Evolutionary conservation across 768 basidiomycete species (phyloP).

Genomic region (Trametes coccinea): DNA sequence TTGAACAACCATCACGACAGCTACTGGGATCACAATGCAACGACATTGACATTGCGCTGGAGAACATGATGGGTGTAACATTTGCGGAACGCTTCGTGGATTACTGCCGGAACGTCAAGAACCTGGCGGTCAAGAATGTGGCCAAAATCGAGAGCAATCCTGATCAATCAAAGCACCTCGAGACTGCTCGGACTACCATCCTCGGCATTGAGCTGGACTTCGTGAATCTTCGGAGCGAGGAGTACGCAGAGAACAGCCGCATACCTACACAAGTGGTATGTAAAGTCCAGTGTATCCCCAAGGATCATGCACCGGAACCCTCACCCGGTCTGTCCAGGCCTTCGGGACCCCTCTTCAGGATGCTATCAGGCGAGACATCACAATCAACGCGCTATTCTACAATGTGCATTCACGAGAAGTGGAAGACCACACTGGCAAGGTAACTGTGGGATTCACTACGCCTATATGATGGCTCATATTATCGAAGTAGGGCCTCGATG

Average conservation of each 20-base stretch:
- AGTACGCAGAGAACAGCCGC: constrained; percentile 82
- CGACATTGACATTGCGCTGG: constrained; percentile 92
- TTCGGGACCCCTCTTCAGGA: constrained; percentile 94
- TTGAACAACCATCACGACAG: constrained; percentile 38
- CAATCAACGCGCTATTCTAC: constrained; percentile 96
- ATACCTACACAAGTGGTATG: constrained; percentile 88
- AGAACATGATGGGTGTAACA: constrained; percentile 83
- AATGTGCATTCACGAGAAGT: constrained; percentile 85
- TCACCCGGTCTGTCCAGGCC: constrained; percentile 45
- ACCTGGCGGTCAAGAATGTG: constrained; percentile 57
- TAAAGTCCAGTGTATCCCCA: not conserved
- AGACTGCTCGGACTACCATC: constrained; percentile 86
- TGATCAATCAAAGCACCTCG: constrained; percentile 96
- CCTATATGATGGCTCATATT: constrained; percentile 1
- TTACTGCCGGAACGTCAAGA: constrained; percentile 55
- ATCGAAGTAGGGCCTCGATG: constrained; percentile 70
- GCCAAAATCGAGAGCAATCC: constrained; percentile 91
- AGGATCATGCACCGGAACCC: not conserved
- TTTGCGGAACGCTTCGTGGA: constrained; percentile 81
- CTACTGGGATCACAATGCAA: constrained; percentile 78
- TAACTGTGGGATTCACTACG: constrained; percentile 27
- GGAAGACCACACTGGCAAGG: constrained; percentile 86
- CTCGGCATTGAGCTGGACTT: constrained; percentile 86
- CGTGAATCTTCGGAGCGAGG: constrained; percentile 91
- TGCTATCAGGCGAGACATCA: constrained; percentile 86